These are phyloP conservation scores for Aspergillus neoniger DNA, from an alignment of 2,329 filamentous ascomycete species.

Conservation along the genomic window DNA sequence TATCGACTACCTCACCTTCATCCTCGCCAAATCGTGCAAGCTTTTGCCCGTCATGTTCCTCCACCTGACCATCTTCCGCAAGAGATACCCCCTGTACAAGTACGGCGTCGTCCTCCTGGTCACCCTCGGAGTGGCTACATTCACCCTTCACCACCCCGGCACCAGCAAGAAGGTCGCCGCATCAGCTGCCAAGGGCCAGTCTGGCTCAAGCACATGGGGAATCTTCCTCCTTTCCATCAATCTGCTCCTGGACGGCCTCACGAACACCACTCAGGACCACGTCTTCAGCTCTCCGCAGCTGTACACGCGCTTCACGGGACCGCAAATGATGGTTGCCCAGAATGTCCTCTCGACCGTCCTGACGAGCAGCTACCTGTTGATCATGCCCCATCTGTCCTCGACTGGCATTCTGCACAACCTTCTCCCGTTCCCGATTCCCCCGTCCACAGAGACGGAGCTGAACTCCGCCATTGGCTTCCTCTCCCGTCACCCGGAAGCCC, in stretches of 20 bases:
- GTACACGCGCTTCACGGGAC: slow-evolving; percentile 80
- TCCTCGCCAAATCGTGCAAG: slow-evolving; percentile 97
- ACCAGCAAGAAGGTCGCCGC: slow-evolving; percentile 57
- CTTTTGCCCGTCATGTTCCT: slow-evolving; percentile 98
- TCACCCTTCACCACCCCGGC: slow-evolving; percentile 80
- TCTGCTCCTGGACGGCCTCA: slow-evolving; percentile 90
- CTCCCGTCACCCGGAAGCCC: slow-evolving; percentile 74
- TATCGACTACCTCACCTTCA: slow-evolving; percentile 97
- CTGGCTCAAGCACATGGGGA: slow-evolving; percentile 68
- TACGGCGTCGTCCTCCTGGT: slow-evolving; percentile 91
- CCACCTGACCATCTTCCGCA: slow-evolving; percentile 87
- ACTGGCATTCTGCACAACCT: slow-evolving; percentile 66
- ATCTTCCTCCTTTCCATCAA: slow-evolving; percentile 84
- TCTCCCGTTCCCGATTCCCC: slow-evolving; percentile 61
- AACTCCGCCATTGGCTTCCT: slow-evolving; percentile 79
- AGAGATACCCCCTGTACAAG: slow-evolving; percentile 90
- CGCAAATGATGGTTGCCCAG: slow-evolving; percentile 99
- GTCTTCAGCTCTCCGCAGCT: slow-evolving; percentile 68
- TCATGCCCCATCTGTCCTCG: slow-evolving; percentile 76
- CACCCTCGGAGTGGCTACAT: slow-evolving; percentile 88
- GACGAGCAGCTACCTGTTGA: slow-evolving; percentile 72
- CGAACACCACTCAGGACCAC: slow-evolving; percentile 94
- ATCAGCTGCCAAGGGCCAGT: slow-evolving; percentile 54
- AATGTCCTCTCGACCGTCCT: slow-evolving; percentile 83
- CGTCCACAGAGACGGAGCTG: slow-evolving; percentile 72